Evolutionary conservation across 495 filamentous ascomycete species (phyloP), one percentile per base, ranked within the genome.

Genomic region (Hypomontagnella monticulosa): DNA sequence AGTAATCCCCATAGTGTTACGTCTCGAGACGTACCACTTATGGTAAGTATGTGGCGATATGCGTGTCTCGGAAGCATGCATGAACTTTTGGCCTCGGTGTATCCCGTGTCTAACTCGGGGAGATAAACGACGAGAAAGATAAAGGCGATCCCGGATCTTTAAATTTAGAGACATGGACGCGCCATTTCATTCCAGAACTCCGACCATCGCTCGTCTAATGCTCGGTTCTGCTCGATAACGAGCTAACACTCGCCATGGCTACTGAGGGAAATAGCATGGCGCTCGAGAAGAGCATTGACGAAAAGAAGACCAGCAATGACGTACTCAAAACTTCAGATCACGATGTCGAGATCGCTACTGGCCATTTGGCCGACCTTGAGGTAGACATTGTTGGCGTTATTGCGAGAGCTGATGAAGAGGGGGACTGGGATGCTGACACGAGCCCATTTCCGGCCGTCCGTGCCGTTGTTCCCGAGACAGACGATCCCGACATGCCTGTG

Each of bases 371-470:
- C 9, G 73, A 78, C 19, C 50, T 74, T 5, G 74, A 80, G 34
- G 57, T 76, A 0, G 73, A 80, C 4, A 55, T 71, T 4, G 48
- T 64, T 4, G 60, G 57, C 0, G 56, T 77, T 6, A 63, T 73
- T 1, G 50, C 70, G n/a, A 67, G 64, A 19, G 75, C 74, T 56
- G 72, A 72, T 15, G 76, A 78, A 20, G 78, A 82, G 61, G 79
- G 74, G 64, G 48, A 59, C 67, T 70, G 40, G 38, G 56, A 70
- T 50, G 70, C 72, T 19, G 66, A 69, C 43, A 72, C 70, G n/a
- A 73, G 71, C 18, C 76, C 77, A 4, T 79, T 77, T 51, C 71
- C 73, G 23, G 72, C 73, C 42, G 77, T 79, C n/a, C 69, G 77
- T 4, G 77, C 77, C 16, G 73, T 76, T n/a, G 76, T 78, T 4